A percentile compares a stretch with the other conserved stretches of the same genome.
These are phyloP conservation scores for Pilasporangium apinafurcum DNA, from an alignment of 352 stramenopile species.

Conservation along the genomic window DNA sequence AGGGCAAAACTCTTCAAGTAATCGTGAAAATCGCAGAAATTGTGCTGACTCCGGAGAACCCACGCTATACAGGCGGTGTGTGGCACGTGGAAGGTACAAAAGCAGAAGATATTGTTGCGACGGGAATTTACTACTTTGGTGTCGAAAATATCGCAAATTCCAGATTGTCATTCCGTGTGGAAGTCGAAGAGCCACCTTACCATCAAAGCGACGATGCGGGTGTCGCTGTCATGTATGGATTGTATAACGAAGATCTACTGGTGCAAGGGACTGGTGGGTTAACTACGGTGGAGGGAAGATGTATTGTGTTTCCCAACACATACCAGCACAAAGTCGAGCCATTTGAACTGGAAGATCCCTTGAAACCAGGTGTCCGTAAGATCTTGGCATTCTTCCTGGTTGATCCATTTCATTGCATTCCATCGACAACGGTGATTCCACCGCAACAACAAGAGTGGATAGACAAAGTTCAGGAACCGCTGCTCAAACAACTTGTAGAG, in stretches of 20 bases:
- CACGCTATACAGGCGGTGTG: constrained; percentile 24
- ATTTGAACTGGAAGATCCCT: constrained; percentile 28
- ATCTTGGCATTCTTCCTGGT: constrained; percentile 47
- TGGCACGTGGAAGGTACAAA: constrained; percentile 50
- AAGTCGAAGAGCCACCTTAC: constrained; percentile 16
- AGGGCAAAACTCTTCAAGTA: constrained; percentile 19
- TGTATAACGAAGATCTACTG: constrained; percentile 10
- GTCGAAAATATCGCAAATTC: constrained; percentile 39
- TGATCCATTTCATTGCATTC: constrained; percentile 16
- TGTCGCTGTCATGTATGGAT: constrained; percentile 18
- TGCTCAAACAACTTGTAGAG: constrained; percentile 5
- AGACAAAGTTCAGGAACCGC: neutral
- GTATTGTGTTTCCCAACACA: constrained; percentile 32
- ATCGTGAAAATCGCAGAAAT: constrained; percentile 54
- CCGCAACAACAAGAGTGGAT: constrained; percentile 36
- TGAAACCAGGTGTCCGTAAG: constrained; percentile 24
- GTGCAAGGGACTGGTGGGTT: constrained; percentile 20
- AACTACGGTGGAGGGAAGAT: constrained; percentile 12
- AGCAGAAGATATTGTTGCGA: constrained; percentile 34
- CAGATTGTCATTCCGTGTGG: constrained; percentile 22
- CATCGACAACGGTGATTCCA: constrained; percentile 26
- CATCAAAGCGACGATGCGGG: constrained; percentile 22
- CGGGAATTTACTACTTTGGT: constrained; percentile 44
- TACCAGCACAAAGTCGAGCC: constrained; percentile 38
- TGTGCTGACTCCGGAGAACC: constrained; percentile 28